phyloP scores from a whole-genome alignment of 495 filamentous ascomycete species.

The Penicillium chermesinum region DNA sequence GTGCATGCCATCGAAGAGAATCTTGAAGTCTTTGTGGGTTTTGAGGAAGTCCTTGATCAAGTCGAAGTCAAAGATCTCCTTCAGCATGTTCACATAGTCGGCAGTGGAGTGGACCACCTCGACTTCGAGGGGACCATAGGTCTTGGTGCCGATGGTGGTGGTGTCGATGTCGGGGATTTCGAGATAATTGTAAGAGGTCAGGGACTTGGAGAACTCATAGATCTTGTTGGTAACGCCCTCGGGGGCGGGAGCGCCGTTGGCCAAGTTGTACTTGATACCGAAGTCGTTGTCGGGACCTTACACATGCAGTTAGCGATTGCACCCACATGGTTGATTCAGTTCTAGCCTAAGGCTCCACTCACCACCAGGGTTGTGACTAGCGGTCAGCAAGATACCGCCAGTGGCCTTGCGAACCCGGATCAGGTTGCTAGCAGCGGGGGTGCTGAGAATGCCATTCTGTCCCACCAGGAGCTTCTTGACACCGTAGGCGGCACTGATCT shows the following conservation, averaged over 20 bases:
- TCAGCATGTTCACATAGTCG: constrained; percentile 93
- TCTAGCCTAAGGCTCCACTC: constrained; percentile 27
- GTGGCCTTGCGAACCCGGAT: constrained; percentile 92
- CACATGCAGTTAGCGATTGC: background rate
- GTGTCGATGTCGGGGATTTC: constrained; percentile 86
- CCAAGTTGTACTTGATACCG: constrained; percentile 98
- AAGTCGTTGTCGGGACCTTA: constrained; percentile 89
- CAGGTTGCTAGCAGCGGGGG: constrained; percentile 90
- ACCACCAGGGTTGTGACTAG: constrained; percentile 98
- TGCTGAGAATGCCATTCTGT: constrained; percentile 92
- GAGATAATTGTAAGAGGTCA: constrained; percentile 87
- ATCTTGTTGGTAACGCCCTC: constrained; percentile 98
- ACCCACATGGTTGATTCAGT: background rate
- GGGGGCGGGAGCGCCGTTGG: constrained; percentile 91
- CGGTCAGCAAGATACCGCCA: constrained; percentile 92
- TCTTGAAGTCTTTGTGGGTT: constrained; percentile 84
- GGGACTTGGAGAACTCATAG: constrained; percentile 78
- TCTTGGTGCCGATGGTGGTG: constrained; percentile 71
- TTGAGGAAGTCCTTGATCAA: constrained; percentile 90
- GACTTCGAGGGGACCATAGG: constrained; percentile 80
- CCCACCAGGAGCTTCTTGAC: constrained; percentile 98
- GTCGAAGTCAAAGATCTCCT: constrained; percentile 95
- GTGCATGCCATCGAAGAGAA: constrained; percentile 89
- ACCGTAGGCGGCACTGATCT: constrained; percentile 94
- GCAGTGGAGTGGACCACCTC: constrained; percentile 89